Percentiles rank a stretch among this genome's conserved stretches.
Evolutionary conservation across 495 filamentous ascomycete species (phyloP).

Genomic region (Xylaria nigripes): DNA sequence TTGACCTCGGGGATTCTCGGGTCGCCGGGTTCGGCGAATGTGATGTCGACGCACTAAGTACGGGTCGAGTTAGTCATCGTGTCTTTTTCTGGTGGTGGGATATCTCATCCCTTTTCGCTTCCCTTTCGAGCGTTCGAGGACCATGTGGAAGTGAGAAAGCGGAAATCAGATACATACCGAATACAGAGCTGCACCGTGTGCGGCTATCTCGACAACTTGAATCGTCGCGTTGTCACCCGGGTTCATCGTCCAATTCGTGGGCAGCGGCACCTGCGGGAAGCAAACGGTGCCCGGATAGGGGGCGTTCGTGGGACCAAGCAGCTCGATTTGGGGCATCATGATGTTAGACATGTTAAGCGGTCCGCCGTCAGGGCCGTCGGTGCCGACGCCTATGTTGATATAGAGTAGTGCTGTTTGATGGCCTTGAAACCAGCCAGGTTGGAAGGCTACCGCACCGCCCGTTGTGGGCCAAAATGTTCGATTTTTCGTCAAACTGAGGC

Average conservation of each 20-base stretch:
- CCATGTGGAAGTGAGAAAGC: not conserved
- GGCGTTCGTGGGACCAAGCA: conserved; percentile 71
- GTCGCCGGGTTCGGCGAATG: conserved; percentile 67
- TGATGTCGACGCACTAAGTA: conserved; percentile 76
- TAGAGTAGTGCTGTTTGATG: conserved; percentile 82
- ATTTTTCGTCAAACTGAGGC: conserved; percentile 68
- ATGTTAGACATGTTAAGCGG: conserved; percentile 85
- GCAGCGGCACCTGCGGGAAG: conserved; percentile 82
- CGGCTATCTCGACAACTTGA: conserved; percentile 80
- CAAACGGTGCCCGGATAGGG: conserved; percentile 84
- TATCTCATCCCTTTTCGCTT: not conserved
- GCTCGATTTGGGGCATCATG: conserved; percentile 78
- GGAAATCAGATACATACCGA: conserved; percentile 57
- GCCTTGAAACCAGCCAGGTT: conserved; percentile 92
- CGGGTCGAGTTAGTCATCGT: conserved; percentile 8
- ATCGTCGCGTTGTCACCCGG: conserved; percentile 88
- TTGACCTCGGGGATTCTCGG: conserved; percentile 58
- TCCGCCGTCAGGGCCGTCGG: conserved; percentile 41
- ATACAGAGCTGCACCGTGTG: conserved; percentile 84
- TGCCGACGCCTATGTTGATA: conserved; percentile 88
- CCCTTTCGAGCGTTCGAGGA: not conserved
- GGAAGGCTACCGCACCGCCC: conserved; percentile 79
- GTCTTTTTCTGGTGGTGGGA: not conserved
- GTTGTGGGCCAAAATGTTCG: conserved; percentile 83
- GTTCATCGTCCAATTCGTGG: conserved; percentile 60